Evolutionary conservation across 106 monocot species (phyloP).

Genomic region (Amphibolis antarctica): DNA sequence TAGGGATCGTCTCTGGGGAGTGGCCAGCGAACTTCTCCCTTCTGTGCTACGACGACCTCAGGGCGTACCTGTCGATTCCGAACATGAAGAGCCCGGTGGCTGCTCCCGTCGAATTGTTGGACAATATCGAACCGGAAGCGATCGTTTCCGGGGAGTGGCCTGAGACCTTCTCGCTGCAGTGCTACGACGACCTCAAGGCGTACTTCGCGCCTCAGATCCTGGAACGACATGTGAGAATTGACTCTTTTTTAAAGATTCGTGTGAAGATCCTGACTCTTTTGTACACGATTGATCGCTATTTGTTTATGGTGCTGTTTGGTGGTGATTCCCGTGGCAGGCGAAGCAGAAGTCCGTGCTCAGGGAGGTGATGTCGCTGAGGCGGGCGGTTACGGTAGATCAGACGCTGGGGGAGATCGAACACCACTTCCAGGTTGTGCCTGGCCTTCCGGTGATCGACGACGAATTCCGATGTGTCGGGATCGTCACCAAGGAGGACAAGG

Average conservation of each 20-base stretch:
- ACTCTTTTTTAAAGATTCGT: no score
- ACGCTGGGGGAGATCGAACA: slow-evolving; percentile 45
- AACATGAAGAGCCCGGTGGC: no score
- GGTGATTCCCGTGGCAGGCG: not conserved
- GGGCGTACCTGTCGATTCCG: no score
- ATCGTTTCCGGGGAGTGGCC: slow-evolving; percentile 79
- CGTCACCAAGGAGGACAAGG: slow-evolving; percentile 40
- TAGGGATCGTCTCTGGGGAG: no score
- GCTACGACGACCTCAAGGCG: slow-evolving; percentile 53
- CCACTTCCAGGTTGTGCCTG: slow-evolving; percentile 46
- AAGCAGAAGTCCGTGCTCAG: slow-evolving; percentile 14
- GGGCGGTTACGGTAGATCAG: slow-evolving; percentile 36
- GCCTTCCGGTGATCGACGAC: slow-evolving; percentile 55
- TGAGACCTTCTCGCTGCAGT: slow-evolving; percentile 60
- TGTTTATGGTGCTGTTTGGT: no score
- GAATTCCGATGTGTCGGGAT: slow-evolving; percentile 48
- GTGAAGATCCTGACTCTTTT: no score
- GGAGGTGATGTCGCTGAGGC: slow-evolving; percentile 48
- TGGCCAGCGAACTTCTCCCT: no score
- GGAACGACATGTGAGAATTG: slow-evolving; percentile 8
- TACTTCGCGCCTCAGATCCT: slow-evolving; percentile 53
- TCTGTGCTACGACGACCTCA: no score
- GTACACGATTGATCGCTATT: no score
- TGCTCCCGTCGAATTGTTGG: no score
- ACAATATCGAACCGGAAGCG: slow-evolving; percentile 54